Evolutionary conservation across 768 basidiomycete genomes (phyloP).

Genomic region (Tricholoma terreum): DNA sequence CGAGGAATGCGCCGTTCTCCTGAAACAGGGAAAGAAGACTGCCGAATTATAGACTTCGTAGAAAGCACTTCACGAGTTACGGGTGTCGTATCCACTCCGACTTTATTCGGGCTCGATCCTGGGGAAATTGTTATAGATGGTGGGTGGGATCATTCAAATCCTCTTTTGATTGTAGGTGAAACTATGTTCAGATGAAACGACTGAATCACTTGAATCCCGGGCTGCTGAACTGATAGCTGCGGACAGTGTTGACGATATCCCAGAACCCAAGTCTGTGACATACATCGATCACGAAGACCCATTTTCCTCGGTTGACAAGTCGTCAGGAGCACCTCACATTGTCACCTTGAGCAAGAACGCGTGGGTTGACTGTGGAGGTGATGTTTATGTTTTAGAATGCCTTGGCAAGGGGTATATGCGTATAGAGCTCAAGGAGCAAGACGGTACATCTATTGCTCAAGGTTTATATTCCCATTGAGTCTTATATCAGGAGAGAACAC

Average conservation of each 20-base stretch:
- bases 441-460: conserved; percentile 23
- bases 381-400: conserved; percentile 71
- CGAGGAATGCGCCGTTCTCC: conserved; percentile 88
- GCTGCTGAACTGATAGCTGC: conserved; percentile 22
- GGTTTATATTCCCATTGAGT: not conserved
- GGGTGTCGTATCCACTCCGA: conserved; percentile 76
- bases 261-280: conserved; percentile 59
- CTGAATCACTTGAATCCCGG: conserved; percentile 45
- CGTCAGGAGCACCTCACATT: conserved; percentile 55
- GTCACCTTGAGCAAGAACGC: conserved; percentile 52
- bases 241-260: conserved; percentile 35
- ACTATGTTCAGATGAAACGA: conserved; percentile 44
- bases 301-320: conserved; percentile 51
- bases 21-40: conserved; percentile 75
- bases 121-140: conserved; percentile 59
- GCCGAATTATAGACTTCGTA: conserved; percentile 89
- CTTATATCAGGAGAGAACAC: conserved; percentile 13
- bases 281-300: conserved; percentile 79
- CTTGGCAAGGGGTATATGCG: conserved; percentile 68
- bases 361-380: conserved; percentile 79
- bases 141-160: conserved; percentile 21
- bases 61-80: conserved; percentile 66
- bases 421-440: conserved; percentile 44
- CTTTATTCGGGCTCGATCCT: conserved; percentile 84
- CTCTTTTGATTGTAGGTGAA: not conserved